A percentile compares a stretch with the other conserved stretches of the same genome.
phyloP scores from a whole-genome alignment of 345 rosid genomes.

The Excoecaria agallocha region DNA sequence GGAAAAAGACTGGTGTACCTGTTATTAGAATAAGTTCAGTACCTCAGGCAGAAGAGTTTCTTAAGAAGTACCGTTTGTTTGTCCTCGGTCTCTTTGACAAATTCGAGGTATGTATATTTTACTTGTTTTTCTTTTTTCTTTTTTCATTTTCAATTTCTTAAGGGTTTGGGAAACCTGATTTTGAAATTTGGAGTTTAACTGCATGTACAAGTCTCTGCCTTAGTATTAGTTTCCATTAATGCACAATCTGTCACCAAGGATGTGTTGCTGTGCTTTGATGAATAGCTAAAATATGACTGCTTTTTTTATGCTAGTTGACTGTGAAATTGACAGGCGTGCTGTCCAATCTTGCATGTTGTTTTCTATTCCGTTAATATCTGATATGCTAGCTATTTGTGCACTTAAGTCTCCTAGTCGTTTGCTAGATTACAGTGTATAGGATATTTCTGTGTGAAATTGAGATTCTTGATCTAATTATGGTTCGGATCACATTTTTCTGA shows the following conservation, averaged over 20 bases:
- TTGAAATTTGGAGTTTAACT: neutral
- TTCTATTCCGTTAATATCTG: neutral
- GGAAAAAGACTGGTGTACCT: constrained; percentile 77
- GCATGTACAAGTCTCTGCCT: constrained; percentile 1
- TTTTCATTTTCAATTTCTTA: neutral
- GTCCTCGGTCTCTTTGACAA: constrained; percentile 62
- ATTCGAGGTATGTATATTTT: constrained; percentile 50
- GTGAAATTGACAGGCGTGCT: neutral
- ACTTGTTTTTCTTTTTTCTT: neutral
- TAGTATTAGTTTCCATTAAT: neutral
- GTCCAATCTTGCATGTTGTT: neutral
- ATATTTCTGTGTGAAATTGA: neutral
- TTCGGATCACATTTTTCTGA: neutral
- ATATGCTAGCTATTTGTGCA: neutral
- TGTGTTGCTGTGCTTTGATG: neutral
- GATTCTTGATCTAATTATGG: neutral
- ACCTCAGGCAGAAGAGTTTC: constrained; percentile 58
- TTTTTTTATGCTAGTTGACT: neutral
- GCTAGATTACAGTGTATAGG: neutral
- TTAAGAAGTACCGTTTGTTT: constrained; percentile 49
- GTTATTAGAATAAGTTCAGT: constrained; percentile 48
- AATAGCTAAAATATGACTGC: neutral
- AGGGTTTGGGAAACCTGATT: neutral
- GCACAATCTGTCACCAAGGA: neutral
- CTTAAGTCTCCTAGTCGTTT: neutral